Evolutionary conservation across 2,329 filamentous ascomycete species (phyloP), one percentile per base, ranked within the genome.

Genomic region (Hypoxylon sp.): DNA sequence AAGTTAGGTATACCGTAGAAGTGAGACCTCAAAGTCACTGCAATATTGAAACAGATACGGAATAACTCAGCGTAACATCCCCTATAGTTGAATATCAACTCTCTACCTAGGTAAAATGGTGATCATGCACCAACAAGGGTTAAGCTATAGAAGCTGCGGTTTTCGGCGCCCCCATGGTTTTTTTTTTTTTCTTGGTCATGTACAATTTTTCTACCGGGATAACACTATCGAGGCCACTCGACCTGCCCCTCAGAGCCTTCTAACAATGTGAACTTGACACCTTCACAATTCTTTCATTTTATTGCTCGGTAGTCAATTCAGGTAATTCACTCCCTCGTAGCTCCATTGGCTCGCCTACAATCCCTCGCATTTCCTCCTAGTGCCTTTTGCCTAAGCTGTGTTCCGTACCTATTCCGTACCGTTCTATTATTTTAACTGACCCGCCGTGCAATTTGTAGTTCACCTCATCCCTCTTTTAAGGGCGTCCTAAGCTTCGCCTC

Each of bases 211-310:
- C 17, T 32, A 15, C 19, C 6, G 8, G 57, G 49, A 58, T 62
- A 59, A 62, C 50, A 59, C 19, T 54, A 65, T 67, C 62, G 39
- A 55, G 49, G 65, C 51, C 28, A 64, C 17, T 67, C 56, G 28
- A 52, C 39, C 52, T 67, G 65, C 65, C 65, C 65, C 65, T 59
- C 58, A 51, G 59, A 62, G 30, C 20, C 34, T 54, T 32, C 55
- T 65, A 65, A 62, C 58, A 67, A 67, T 64, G 62, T 67, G 52
- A 65, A 67, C 62, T 57, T 65, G 46, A 59, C 57, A 54, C 62
- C 43, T 15, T 57, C 44, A 24, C 37, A 56, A 26, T 17, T 47
- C 48, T 41, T 28, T 41, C 22, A 19, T 51, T 51, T 34, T 28
- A 43, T 48, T 54, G 47, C 43, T n/a, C 28, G 41, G 22, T 64